Conservation (phyloP, 2,329 filamentous ascomycete genomes). For the Paracamarosporium sp. region DNA sequence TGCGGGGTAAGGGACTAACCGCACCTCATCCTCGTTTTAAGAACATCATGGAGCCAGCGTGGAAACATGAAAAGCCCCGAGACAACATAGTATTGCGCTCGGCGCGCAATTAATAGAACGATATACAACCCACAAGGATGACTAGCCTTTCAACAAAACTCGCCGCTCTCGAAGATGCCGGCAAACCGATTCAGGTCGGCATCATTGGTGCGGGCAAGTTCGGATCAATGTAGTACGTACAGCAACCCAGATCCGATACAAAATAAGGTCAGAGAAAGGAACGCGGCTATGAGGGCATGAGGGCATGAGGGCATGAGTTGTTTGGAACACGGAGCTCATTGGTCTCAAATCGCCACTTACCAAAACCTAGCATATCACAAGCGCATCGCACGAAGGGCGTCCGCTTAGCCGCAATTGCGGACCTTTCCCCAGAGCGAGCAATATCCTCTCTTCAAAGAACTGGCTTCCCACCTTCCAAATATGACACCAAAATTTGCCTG, state of each 20-base stretch:
- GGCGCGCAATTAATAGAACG: neutral
- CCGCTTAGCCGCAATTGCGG: constrained; percentile 53
- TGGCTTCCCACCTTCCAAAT: constrained; percentile 49
- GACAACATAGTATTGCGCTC: neutral
- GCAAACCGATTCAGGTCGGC: constrained; percentile 40
- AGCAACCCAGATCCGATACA: neutral
- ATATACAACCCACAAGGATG: constrained; percentile 12
- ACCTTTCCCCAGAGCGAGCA: constrained; percentile 51
- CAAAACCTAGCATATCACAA: constrained; percentile 49
- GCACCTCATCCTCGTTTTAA: neutral
- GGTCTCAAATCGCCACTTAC: neutral
- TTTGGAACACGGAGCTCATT: neutral
- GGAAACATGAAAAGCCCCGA: neutral
- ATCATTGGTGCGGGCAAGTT: constrained; percentile 58
- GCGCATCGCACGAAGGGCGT: constrained; percentile 52
- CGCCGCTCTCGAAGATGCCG: constrained; percentile 16
- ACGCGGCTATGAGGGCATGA: neutral
- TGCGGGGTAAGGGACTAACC: constrained; percentile 12
- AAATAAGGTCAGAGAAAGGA: neutral
- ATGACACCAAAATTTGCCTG: constrained; percentile 40
- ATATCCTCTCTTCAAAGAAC: constrained; percentile 50
- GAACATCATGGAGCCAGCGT: neutral
- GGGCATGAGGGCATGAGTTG: neutral
- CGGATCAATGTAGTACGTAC: constrained; percentile 52
- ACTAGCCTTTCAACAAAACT: constrained; percentile 23